These are phyloP conservation scores for Ceratocystis ficicola DNA, from an alignment of 2,329 filamentous ascomycete genomes.

Conservation along the genomic window DNA sequence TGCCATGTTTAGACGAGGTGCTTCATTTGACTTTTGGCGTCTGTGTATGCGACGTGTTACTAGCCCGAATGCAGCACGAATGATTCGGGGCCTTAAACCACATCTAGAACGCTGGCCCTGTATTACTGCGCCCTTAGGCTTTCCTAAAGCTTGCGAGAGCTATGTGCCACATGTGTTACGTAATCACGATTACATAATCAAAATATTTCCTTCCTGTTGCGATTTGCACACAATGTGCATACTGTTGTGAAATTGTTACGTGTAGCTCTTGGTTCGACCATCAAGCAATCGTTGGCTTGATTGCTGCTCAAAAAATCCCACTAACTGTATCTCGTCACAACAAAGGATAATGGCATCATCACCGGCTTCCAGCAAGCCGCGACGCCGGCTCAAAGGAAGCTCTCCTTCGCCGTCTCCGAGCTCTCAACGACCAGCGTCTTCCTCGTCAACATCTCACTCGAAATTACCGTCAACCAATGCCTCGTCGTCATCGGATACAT, in stretches of 20 bases:
- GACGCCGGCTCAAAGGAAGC: conserved; percentile 45
- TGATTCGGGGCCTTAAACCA: no score
- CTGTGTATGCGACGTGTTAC: no score
- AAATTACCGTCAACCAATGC: background rate
- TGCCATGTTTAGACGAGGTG: no score
- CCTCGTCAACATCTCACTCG: conserved; percentile 1
- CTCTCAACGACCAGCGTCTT: conserved; percentile 9
- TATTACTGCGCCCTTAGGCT: no score
- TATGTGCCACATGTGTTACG: background rate
- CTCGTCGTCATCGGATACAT: conserved; percentile 22
- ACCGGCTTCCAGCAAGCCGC: conserved; percentile 46
- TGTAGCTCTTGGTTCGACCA: background rate
- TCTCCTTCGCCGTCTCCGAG: conserved; percentile 15
- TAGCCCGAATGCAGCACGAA: no score
- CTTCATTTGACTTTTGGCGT: no score
- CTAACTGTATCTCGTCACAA: background rate
- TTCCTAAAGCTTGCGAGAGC: background rate
- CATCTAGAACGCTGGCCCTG: no score
- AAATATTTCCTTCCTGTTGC: background rate
- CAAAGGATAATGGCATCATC: conserved; percentile 36
- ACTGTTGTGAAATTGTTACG: background rate
- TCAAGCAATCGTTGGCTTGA: background rate
- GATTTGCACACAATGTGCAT: background rate
- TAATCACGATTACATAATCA: background rate
- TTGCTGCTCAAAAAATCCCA: background rate